These are phyloP conservation scores for Alternaria postmessia DNA, from an alignment of 2,329 filamentous ascomycete species.

Conservation along the genomic window DNA sequence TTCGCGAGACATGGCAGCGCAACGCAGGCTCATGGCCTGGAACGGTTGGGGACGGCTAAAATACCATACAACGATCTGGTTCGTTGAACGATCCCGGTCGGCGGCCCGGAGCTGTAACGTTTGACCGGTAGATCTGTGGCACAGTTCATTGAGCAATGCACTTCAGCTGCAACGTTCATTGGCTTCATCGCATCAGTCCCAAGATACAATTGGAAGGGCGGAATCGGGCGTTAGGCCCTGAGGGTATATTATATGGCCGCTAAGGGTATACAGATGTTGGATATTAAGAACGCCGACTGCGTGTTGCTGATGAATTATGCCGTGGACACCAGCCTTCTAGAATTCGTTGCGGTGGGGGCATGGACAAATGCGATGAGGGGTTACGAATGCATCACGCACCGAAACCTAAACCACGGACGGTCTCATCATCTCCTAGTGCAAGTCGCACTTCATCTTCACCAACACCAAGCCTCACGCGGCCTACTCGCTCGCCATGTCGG, in stretches of 20 bases:
- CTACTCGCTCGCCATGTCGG: conserved; percentile 79
- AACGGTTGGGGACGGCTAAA: conserved; percentile 15
- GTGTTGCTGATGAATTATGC: neutral
- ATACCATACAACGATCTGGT: conserved; percentile 4
- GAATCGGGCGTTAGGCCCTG: conserved; percentile 3
- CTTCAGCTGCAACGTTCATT: neutral
- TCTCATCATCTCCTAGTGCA: conserved; percentile 86
- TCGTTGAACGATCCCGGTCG: conserved; percentile 12
- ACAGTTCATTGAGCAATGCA: conserved; percentile 9
- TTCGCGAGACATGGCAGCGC: neutral
- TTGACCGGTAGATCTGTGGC: conserved; percentile 18
- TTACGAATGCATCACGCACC: conserved; percentile 23
- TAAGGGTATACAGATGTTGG: conserved; percentile 16
- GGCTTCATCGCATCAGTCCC: neutral
- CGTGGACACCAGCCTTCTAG: conserved; percentile 11
- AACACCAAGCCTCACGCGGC: conserved; percentile 84
- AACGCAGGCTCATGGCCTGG: neutral
- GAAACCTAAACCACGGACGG: conserved; percentile 78
- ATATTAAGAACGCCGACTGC: neutral
- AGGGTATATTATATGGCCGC: conserved; percentile 9
- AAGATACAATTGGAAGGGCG: conserved; percentile 10
- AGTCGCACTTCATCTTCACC: conserved; percentile 90
- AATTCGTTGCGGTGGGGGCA: neutral
- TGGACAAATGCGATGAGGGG: neutral
- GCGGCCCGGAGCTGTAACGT: conserved; percentile 12